phyloP scores from a whole-genome alignment of 768 basidiomycete species.

The Mycena sanguinolenta region DNA sequence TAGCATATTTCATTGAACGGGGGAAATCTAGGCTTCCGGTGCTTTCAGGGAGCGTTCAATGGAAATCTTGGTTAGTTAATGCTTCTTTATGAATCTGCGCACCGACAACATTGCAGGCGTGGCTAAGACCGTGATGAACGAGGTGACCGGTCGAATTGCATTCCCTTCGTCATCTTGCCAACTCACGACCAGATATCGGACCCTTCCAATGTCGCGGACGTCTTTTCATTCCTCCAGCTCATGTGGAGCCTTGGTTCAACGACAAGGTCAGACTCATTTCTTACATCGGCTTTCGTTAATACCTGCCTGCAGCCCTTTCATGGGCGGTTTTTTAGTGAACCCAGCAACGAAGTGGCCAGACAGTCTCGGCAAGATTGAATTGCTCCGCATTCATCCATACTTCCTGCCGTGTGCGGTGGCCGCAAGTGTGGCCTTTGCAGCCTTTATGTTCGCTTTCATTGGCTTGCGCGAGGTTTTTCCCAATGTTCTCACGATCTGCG shows the following conservation, averaged over 20 bases:
- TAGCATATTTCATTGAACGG: not conserved
- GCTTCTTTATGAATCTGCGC: not conserved
- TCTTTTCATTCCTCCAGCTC: not conserved
- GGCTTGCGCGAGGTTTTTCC: slow-evolving; percentile 12
- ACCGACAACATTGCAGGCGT: slow-evolving; percentile 1
- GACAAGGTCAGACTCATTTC: slow-evolving; percentile 1
- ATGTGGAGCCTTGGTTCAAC: slow-evolving; percentile 28
- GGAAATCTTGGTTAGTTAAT: slow-evolving; percentile 24
- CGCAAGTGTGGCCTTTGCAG: slow-evolving; percentile 9
- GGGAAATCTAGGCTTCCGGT: slow-evolving; percentile 3
- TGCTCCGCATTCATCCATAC: slow-evolving; percentile 26
- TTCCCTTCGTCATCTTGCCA: not conserved
- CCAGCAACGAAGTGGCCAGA: slow-evolving; percentile 29
- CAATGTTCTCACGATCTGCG: not conserved
- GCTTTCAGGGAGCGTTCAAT: slow-evolving; percentile 31
- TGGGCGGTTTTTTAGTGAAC: slow-evolving; percentile 22
- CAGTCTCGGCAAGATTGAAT: slow-evolving; percentile 25
- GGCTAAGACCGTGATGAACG: slow-evolving; percentile 19
- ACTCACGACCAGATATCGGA: slow-evolving; percentile 16
- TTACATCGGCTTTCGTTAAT: not conserved
- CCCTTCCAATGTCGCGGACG: slow-evolving; percentile 15
- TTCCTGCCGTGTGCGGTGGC: slow-evolving; percentile 32
- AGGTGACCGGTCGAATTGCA: not conserved
- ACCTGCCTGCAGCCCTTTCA: slow-evolving; percentile 19
- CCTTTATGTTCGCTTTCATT: slow-evolving; percentile 19